A percentile compares a stretch with the other conserved stretches of the same genome.
Conservation (phyloP, 2,329 filamentous ascomycete genomes). For the Hymenoscyphus albidus region DNA sequence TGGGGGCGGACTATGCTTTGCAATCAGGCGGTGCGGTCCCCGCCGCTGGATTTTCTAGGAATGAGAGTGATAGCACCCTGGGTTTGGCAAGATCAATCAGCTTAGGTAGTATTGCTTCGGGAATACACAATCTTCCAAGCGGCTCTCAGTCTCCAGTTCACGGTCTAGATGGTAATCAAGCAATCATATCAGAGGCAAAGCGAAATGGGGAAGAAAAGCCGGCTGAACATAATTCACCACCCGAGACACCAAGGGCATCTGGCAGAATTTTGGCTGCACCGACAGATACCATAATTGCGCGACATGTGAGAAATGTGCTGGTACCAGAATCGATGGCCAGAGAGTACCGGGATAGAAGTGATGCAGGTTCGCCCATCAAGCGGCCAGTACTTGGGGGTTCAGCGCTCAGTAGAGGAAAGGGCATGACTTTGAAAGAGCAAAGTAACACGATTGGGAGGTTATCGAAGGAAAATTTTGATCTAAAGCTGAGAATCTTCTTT, state of each 20-base stretch:
- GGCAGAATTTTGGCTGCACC: slow-evolving; percentile 55
- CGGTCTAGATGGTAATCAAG: slow-evolving; percentile 47
- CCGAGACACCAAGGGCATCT: slow-evolving; percentile 68
- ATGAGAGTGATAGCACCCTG: slow-evolving; percentile 39
- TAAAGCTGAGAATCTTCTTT: slow-evolving; percentile 97
- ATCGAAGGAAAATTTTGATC: slow-evolving; percentile 96
- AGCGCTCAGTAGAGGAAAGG: slow-evolving; percentile 56
- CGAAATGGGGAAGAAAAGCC: slow-evolving; percentile 44
- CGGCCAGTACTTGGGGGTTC: slow-evolving; percentile 48
- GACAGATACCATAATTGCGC: slow-evolving; percentile 83
- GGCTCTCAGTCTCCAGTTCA: slow-evolving; percentile 29
- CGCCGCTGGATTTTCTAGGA: slow-evolving; percentile 46
- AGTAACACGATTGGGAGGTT: slow-evolving; percentile 94
- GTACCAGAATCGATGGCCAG: slow-evolving; percentile 84
- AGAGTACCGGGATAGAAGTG: slow-evolving; percentile 76
- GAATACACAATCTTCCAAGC: slow-evolving; percentile 50
- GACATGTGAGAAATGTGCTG: slow-evolving; percentile 84
- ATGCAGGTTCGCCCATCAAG: slow-evolving; percentile 55
- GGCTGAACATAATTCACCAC: slow-evolving; percentile 44
- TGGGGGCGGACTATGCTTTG: slow-evolving; percentile 75
- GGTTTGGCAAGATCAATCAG: slow-evolving; percentile 74
- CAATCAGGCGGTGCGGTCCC: slow-evolving; percentile 76
- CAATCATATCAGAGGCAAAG: slow-evolving; percentile 58
- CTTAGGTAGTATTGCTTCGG: slow-evolving; percentile 84
- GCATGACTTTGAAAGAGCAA: slow-evolving; percentile 91